Base-by-base conservation (phyloP, 2,329 filamentous ascomycete genomes). In the Sporothrix curviconia region DNA sequence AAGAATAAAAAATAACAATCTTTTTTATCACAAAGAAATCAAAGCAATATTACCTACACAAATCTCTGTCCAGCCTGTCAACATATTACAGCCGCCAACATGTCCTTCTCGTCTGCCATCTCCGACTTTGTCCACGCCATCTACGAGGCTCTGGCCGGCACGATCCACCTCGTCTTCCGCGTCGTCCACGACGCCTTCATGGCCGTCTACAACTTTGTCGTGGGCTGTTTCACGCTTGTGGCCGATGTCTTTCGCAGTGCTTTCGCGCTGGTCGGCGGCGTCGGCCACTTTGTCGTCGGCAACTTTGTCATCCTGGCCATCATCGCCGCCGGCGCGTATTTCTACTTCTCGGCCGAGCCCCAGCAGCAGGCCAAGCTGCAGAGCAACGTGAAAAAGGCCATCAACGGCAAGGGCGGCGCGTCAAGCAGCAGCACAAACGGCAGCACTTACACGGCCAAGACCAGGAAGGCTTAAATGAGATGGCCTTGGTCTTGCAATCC, bases 91-190 rank as follows among this genome's bases (percentile, higher is more conserved):
- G 24, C 7, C 17, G 9, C 14, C 11, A 47, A 5, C 3, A 49
- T 49, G 34, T 39, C 56, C 6, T 58, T 58, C n/a, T 22, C 50
- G 4, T 30, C 39, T 14, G 50, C 56, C n/a, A 36, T 32, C 8
- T 15, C 43, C 17, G 50, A 50, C 50, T 37, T 58, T 11, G 2
- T 55, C n/a, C 50, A 28, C 15, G 47, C 56, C 43, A 19, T 58
- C 28, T 58, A 54, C 28, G 50, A 58, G n/a, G 43, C 56, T 14
- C 36, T 55, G 7, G 50, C 42, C 7, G 56, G n/a, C 6, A 30
- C 36, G 1, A 11, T 58, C 42, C 15, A 25, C 14, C 49, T 58
- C 24, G 34, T 54, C 42, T 47, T 32, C 49, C 24, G 56, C 14
- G 28, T 58, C 3, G 14, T 53, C 32, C 49, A 54, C 25, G 42